Conservation (phyloP, 1,139 yeast species). For the Arxiozyma heterogenica region DNA sequence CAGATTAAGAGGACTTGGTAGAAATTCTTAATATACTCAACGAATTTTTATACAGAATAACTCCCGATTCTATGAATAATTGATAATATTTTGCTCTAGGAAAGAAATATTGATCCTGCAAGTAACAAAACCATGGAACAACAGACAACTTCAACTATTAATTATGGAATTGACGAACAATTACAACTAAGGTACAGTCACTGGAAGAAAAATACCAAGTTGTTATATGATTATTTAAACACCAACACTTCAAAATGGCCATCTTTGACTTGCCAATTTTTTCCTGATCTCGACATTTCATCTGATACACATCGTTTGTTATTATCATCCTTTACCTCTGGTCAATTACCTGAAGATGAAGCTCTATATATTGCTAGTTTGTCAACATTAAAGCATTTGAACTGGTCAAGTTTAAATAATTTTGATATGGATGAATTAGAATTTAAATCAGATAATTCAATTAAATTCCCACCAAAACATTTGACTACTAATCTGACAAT, state of each 20-base stretch:
- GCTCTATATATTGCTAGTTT: conserved; percentile 23
- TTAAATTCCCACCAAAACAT: conserved; percentile 26
- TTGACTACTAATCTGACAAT: conserved; percentile 23
- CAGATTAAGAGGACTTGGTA: neutral
- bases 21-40: too few relatives aligned
- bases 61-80: neutral
- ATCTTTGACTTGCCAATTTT: conserved; percentile 66
- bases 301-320: conserved; percentile 26
- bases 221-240: conserved; percentile 63
- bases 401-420: conserved; percentile 29
- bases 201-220: conserved; percentile 71
- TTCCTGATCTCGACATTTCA: conserved; percentile 39
- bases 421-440: conserved; percentile 32
- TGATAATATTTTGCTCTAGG: too few relatives aligned
- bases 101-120: neutral
- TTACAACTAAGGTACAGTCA: conserved; percentile 51
- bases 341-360: conserved; percentile 30
- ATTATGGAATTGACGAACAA: conserved; percentile 14
- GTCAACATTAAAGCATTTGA: conserved; percentile 26
- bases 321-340: conserved; percentile 30
- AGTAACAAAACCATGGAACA: conserved; percentile 1
- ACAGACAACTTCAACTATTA: conserved; percentile 1
- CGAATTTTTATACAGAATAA: neutral
- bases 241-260: conserved; percentile 78
- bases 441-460: conserved; percentile 27